Percentiles rank a stretch among this genome's conserved stretches.
Conservation (phyloP, 768 basidiomycete species). For the Tremella fuciformis region DNA sequence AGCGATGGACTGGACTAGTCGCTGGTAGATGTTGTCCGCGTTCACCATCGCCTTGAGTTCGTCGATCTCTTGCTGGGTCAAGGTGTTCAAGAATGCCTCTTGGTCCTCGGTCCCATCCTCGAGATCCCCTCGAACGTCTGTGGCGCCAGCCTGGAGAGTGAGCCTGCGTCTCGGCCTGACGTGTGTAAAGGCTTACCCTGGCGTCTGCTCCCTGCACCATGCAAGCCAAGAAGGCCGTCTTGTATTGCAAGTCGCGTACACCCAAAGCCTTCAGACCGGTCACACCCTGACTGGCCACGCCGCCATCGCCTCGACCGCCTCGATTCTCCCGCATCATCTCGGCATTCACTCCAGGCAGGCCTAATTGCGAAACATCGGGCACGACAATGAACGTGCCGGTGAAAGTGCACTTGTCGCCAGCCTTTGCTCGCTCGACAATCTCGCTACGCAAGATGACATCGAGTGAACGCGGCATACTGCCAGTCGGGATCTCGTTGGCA, state of each 20-base stretch:
- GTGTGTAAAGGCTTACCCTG: conserved; percentile 60
- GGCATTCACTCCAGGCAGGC: conserved; percentile 89
- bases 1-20: conserved; percentile 89
- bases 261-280: conserved; percentile 91
- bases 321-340: conserved; percentile 84
- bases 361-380: conserved; percentile 94
- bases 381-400: conserved; percentile 98
- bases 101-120: conserved; percentile 65
- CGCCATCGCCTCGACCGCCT: conserved; percentile 61
- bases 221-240: conserved; percentile 96
- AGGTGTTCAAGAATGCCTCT: conserved; percentile 78
- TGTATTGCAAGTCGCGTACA: conserved; percentile 93
- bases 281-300: conserved; percentile 64
- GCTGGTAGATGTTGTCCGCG: conserved; percentile 88
- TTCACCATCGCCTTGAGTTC: conserved; percentile 93
- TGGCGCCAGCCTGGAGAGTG: conserved; percentile 58
- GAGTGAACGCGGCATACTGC: conserved; percentile 87
- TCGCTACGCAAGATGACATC: conserved; percentile 94
- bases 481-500: conserved; percentile 96
- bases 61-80: conserved; percentile 92
- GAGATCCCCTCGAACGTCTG: conserved; percentile 85
- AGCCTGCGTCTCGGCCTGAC: conserved; percentile 8
- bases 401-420: conserved; percentile 97
- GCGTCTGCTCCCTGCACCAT: conserved; percentile 93
- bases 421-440: conserved; percentile 97